Percentiles rank a stretch among this genome's conserved stretches.
Conservation (phyloP, 129 eudicot species). For the Artemisia tridentata region DNA sequence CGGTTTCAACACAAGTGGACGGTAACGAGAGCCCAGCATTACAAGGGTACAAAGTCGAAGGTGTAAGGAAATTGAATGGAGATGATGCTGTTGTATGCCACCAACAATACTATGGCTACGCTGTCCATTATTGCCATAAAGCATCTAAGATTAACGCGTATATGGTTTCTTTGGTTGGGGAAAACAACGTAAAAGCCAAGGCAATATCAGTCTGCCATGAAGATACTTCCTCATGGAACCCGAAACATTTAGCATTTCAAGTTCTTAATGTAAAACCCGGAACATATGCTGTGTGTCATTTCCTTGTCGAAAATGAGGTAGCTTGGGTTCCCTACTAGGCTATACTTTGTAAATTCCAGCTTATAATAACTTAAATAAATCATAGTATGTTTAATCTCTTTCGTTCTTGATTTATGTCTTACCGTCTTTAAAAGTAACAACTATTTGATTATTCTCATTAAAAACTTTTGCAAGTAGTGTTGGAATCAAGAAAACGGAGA, state of each 20-base stretch:
- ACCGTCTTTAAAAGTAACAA: too few species aligned
- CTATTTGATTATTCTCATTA: too few species aligned
- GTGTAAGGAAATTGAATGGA: conserved; percentile 3
- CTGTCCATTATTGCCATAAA: conserved; percentile 2
- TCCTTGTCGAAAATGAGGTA: conserved; percentile 1
- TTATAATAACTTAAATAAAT: too few species aligned
- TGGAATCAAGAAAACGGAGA: too few species aligned
- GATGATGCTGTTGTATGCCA: conserved; percentile 12
- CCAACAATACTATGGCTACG: background rate
- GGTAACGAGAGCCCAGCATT: conserved; percentile 3
- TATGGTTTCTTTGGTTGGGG: conserved; percentile 12
- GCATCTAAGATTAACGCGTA: conserved; percentile 3
- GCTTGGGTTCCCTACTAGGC: conserved; percentile 6
- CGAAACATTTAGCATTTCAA: conserved; percentile 12
- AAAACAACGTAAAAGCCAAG: conserved; percentile 2
- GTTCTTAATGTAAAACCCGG: background rate
- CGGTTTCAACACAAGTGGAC: conserved; percentile 7
- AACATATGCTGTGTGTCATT: conserved; percentile 12
- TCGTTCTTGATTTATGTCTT: too few species aligned
- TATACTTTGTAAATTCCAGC: too few species aligned
- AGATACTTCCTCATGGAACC: conserved; percentile 4
- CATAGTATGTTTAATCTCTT: too few species aligned
- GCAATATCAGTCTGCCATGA: conserved; percentile 2
- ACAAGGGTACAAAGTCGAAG: conserved; percentile 1
- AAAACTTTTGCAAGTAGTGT: too few species aligned